A percentile compares a stretch with the other conserved stretches of the same genome.
phyloP scores from a whole-genome alignment of 169 alveolate species.

The Eimeria praecox region DNA sequence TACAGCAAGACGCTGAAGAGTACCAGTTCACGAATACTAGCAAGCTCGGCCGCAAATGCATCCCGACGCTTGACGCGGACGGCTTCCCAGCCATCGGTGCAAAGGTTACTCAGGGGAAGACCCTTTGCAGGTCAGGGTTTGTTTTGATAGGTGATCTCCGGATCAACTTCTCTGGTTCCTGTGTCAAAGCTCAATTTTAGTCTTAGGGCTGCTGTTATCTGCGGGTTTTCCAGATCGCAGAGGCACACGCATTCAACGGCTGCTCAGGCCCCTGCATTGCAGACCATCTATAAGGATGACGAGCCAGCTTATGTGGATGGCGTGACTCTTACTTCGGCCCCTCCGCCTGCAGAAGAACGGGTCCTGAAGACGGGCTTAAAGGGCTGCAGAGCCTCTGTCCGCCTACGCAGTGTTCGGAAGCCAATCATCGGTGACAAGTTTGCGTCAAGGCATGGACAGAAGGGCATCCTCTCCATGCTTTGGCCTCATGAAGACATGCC shows the following conservation, averaged over 20 bases:
- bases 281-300: conserved; percentile 86
- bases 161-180: background rate
- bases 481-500: conserved; percentile 97
- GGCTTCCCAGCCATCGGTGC: conserved; percentile 94
- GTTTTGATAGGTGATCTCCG: background rate
- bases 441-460: conserved; percentile 99
- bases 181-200: background rate
- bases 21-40: conserved; percentile 84
- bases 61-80: conserved; percentile 89
- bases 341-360: conserved; percentile 66
- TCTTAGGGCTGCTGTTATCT: background rate
- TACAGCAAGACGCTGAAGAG: conserved; percentile 82
- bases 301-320: conserved; percentile 88
- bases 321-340: conserved; percentile 82
- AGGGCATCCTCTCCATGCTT: conserved; percentile 96
- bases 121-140: conserved; percentile 83
- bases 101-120: conserved; percentile 87
- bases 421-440: conserved; percentile 99
- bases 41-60: conserved; percentile 82
- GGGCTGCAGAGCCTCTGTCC: conserved; percentile 82
- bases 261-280: conserved; percentile 75
- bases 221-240: conserved; percentile 40
- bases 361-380: conserved; percentile 31
- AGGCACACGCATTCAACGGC: conserved; percentile 54
- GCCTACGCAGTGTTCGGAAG: conserved; percentile 88